Percentiles rank a stretch among this genome's conserved stretches.
Conservation (phyloP, 257 asterid genomes). For the Fraxinus pennsylvanica region DNA sequence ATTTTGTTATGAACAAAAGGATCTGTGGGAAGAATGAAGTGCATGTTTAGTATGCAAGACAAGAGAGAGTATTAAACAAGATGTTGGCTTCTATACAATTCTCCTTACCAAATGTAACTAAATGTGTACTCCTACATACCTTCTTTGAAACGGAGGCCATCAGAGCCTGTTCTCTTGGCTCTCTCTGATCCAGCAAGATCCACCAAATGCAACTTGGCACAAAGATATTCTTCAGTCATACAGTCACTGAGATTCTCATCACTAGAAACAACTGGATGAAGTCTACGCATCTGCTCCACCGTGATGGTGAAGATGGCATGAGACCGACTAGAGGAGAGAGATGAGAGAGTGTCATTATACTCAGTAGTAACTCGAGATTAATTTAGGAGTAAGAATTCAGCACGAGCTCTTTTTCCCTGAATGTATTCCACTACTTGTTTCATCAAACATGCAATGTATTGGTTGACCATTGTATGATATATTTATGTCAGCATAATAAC, state of each 20-base stretch:
- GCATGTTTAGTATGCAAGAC: neutral
- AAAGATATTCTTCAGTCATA: constrained; percentile 87
- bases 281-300: constrained; percentile 89
- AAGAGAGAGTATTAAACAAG: too few species aligned
- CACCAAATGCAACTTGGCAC: constrained; percentile 98
- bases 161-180: constrained; percentile 98
- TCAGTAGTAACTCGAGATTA: constrained; percentile 6
- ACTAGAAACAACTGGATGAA: constrained; percentile 46
- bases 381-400: constrained; percentile 19
- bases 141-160: constrained; percentile 98
- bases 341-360: neutral
- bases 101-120: neutral
- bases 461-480: neutral
- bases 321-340: constrained; percentile 69
- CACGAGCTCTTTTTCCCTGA: neutral
- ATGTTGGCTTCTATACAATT: neutral
- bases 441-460: neutral
- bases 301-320: constrained; percentile 99
- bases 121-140: constrained; percentile 40
- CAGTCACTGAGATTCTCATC: constrained; percentile 58
- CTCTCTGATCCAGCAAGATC: constrained; percentile 99
- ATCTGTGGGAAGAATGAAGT: constrained; percentile 1
- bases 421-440: constrained; percentile 1
- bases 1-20: constrained; percentile 13
- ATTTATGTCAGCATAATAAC: neutral